Evolutionary conservation across 2,329 filamentous ascomycete species (phyloP).

Genomic region (Microdochium bolleyi): DNA sequence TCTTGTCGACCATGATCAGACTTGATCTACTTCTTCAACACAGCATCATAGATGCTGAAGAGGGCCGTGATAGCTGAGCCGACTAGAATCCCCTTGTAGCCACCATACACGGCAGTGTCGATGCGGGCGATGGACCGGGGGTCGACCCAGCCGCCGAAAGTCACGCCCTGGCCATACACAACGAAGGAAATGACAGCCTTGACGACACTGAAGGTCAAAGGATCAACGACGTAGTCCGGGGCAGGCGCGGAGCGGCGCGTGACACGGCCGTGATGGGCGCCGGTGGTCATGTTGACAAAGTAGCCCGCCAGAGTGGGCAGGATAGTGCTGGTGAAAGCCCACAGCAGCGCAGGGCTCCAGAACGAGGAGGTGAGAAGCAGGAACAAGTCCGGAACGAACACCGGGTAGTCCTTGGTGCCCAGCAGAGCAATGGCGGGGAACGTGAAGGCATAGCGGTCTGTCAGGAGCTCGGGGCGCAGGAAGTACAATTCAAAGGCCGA

Average conservation of each 20-base stretch:
- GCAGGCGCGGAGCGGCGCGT: slow-evolving; percentile 31
- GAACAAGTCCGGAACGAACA: slow-evolving; percentile 76
- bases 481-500: slow-evolving; percentile 62
- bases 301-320: slow-evolving; percentile 69
- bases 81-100: slow-evolving; percentile 61
- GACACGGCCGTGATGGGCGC: slow-evolving; percentile 27
- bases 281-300: slow-evolving; percentile 78
- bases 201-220: slow-evolving; percentile 80
- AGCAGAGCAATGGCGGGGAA: slow-evolving; percentile 54
- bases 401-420: slow-evolving; percentile 46
- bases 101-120: slow-evolving; percentile 60
- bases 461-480: slow-evolving; percentile 63
- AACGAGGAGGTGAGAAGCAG: slow-evolving; percentile 67
- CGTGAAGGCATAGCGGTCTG: slow-evolving; percentile 64
- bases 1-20: no score
- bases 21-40: slow-evolving; percentile 53
- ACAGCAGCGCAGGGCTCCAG: slow-evolving; percentile 75
- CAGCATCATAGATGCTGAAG: slow-evolving; percentile 69
- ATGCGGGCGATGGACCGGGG: slow-evolving; percentile 54
- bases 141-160: slow-evolving; percentile 54
- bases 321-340: slow-evolving; percentile 64
- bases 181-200: slow-evolving; percentile 79
- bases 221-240: slow-evolving; percentile 63
- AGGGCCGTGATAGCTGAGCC: slow-evolving; percentile 61
- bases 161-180: slow-evolving; percentile 63